Evolutionary conservation across 192 early-diverging fungal genomes (phyloP).

Genomic region (Gonapodya sp.): DNA sequence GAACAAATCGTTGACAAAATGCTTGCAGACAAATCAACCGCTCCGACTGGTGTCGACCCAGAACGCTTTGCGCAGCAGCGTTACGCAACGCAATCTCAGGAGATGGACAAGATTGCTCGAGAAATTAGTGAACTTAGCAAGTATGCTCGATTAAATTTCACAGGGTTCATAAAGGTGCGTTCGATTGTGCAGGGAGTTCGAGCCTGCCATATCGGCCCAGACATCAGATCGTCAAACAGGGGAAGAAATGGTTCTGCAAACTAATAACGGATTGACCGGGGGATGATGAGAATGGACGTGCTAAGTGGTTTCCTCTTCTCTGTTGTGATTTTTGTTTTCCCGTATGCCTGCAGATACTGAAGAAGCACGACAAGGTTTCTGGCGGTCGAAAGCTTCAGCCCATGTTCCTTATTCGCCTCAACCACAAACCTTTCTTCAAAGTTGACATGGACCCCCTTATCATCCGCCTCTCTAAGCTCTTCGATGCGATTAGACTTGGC

Average conservation of each 20-base stretch:
- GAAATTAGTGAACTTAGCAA: slow-evolving; percentile 70
- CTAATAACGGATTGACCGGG: no score
- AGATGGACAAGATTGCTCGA: slow-evolving; percentile 63
- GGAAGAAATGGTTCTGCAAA: no score
- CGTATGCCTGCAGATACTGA: slow-evolving; percentile 69
- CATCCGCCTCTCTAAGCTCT: slow-evolving; percentile 71
- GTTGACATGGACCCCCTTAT: slow-evolving; percentile 79
- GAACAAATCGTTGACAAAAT: slow-evolving; percentile 50
- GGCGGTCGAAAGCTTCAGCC: slow-evolving; percentile 59
- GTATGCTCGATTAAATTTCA: slow-evolving; percentile 70
- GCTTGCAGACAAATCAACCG: slow-evolving; percentile 31
- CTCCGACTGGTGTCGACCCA: slow-evolving; percentile 36
- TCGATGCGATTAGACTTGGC: slow-evolving; percentile 63
- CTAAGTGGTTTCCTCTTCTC: slow-evolving; percentile 6
- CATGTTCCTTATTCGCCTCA: slow-evolving; percentile 69
- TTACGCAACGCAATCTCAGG: slow-evolving; percentile 34
- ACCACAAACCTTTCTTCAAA: slow-evolving; percentile 73
- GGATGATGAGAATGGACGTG: background rate
- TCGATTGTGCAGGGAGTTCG: no score
- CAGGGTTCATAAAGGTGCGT: slow-evolving; percentile 40
- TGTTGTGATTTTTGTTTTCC: no score
- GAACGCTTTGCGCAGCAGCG: slow-evolving; percentile 6
- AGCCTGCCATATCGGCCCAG: no score
- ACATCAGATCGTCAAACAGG: no score
- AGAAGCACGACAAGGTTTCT: slow-evolving; percentile 98